Base-by-base conservation (phyloP, 2,329 filamentous ascomycete genomes). In the Aureobasidium sp. region DNA sequence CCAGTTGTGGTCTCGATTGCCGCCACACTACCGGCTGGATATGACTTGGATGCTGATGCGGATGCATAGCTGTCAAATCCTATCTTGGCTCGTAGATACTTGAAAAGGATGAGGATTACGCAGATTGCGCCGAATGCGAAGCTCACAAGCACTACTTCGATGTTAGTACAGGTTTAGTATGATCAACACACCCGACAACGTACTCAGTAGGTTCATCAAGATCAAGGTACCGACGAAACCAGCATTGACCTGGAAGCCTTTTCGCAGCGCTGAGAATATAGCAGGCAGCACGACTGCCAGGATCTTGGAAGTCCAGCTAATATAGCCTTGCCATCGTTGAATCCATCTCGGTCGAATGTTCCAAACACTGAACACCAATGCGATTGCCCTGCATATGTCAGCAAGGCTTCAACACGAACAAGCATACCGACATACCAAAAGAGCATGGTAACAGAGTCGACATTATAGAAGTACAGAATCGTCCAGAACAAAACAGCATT, bases 401-500 rank as follows among this genome's bases (percentile, higher is more conserved):
- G 43, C 25, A 9, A n/a, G 11, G 10, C 1, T 33, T 29, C 10
- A 1, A 5, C 6, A 9, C 3, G 2, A 25, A 25, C 4, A 5
- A 31, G 17, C 5, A 27, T 6, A 17, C 33, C 29, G n/a, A 49
- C 27, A 5, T 23, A 53, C 60, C 58, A 61, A 49, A 62, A 60
- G 11, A 60, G 35, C 33, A 64, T 49, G 4, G 60, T 50, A 8
- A 64, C 38, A 4, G 58, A 55, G 46, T 53, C 55, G 23, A 63
- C 62, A 29, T 61, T 65, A 42, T 62, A 64, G 38, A 62, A 61
- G 35, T 64, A 65, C n/a, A 63, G 25, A 3, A 64, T 62, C 6
- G 63, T 61, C 65, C 65, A 66, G 27, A 61, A 66, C 11, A 64
- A 54, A 3, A 63, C 60, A 23, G 62, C 61, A 49, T 59, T 61